A percentile compares a stretch with the other conserved stretches of the same genome.
phyloP scores from a whole-genome alignment of 345 rosid genomes.

The Bruguiera parviflora region DNA sequence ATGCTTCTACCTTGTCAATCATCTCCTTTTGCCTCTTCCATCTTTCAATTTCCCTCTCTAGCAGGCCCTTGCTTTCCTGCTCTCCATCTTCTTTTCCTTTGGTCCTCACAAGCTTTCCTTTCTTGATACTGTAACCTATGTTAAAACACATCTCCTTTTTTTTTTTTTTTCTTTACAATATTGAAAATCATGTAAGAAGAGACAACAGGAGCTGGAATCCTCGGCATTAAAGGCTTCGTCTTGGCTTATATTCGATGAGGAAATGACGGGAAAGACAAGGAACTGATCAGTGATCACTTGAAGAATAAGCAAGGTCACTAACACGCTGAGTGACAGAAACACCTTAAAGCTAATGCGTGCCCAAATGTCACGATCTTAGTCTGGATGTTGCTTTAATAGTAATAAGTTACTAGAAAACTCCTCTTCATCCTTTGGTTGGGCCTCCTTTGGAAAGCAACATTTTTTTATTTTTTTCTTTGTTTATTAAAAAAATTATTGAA shows the following conservation, averaged over 20 bases:
- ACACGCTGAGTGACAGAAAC: conserved; percentile 21
- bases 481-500: no score
- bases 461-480: no score
- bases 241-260: background rate
- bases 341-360: conserved; percentile 4
- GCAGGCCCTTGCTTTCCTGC: conserved; percentile 34
- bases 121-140: conserved; percentile 34
- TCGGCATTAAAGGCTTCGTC: background rate
- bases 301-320: conserved; percentile 37
- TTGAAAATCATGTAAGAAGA: conserved; percentile 2
- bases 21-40: conserved; percentile 41
- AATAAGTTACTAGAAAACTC: background rate
- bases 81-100: conserved; percentile 18
- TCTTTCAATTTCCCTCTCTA: conserved; percentile 39
- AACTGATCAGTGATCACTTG: conserved; percentile 21
- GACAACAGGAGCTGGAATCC: background rate
- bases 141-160: conserved; percentile 38
- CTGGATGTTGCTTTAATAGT: background rate
- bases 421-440: background rate
- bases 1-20: conserved; percentile 20
- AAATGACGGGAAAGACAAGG: conserved; percentile 32
- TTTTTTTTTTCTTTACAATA: background rate
- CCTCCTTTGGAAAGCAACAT: background rate
- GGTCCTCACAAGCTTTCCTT: conserved; percentile 23
- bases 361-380: conserved; percentile 13